Conservation (phyloP, 2,329 filamentous ascomycete species). For the Helotiales sp. region DNA sequence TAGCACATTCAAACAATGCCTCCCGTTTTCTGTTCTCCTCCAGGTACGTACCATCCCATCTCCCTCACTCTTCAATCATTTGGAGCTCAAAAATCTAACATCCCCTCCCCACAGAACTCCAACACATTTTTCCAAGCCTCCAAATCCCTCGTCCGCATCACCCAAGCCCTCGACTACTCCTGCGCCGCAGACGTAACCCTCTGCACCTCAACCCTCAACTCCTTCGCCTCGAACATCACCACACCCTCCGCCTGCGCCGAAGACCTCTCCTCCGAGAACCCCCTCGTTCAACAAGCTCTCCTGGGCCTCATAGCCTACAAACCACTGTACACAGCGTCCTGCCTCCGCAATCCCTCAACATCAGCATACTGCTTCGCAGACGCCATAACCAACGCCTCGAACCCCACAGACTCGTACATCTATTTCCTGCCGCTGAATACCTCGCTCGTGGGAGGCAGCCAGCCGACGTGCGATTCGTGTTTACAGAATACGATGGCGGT, state of each 20-base stretch:
- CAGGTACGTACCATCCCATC: constrained; percentile 56
- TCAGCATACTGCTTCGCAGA: constrained; percentile 81
- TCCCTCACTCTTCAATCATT: too few relatives aligned
- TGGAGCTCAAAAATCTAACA: neutral
- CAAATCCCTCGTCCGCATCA: constrained; percentile 72
- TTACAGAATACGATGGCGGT: constrained; percentile 81
- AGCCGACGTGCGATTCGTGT: constrained; percentile 78
- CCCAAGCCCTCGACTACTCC: constrained; percentile 77
- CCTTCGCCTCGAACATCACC: constrained; percentile 69
- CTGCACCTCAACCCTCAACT: constrained; percentile 69
- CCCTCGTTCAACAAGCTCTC: constrained; percentile 75
- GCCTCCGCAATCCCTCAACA: constrained; percentile 70
- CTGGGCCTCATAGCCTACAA: constrained; percentile 77
- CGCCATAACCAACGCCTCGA: constrained; percentile 77
- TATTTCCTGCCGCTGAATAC: constrained; percentile 87
- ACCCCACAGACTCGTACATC: constrained; percentile 74
- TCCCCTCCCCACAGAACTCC: constrained; percentile 65
- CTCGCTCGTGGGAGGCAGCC: constrained; percentile 65
- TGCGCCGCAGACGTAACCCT: constrained; percentile 70
- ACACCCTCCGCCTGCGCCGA: constrained; percentile 67
- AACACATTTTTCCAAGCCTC: constrained; percentile 81
- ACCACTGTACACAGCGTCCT: constrained; percentile 79
- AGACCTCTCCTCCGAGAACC: constrained; percentile 72
- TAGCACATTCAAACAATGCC: constrained; percentile 58
- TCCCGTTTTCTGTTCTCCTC: constrained; percentile 83